Evolutionary conservation across 805 yeast genomes (phyloP), one percentile per base, ranked within the genome.

Genomic region (Kodamaea leandrae): DNA sequence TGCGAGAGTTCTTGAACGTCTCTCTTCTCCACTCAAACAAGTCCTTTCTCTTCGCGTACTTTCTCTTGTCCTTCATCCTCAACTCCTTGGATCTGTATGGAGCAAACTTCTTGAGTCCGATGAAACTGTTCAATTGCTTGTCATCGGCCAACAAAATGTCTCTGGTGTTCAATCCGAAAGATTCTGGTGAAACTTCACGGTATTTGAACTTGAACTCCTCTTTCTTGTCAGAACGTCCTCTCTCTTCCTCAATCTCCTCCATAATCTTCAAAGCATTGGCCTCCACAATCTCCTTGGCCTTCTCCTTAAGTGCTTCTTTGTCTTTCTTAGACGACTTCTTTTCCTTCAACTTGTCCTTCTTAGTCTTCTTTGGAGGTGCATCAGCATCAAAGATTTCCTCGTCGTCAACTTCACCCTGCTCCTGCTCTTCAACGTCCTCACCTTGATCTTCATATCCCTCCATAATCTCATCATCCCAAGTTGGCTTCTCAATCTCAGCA

Each of bases 71-170:
- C 57, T 83, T 87, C 50, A 71, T 64, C 48, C 80, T 72, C 48
- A 74, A 71, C 44, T 86, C 95, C 49, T 77, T 77, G 17, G 87
- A 79, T 60, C 96, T 80, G 61, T 86, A 93, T 20, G 98, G 91
- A 0, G 98, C 97, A 50, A 93, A 80, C 62, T 90, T 90, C 70
- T 91, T 91, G 53, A 93, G 68, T 16, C 96, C 93, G 43, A 89
- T 82, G 54, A 74, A 89, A 42, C 82, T 83, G 63, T 93, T 93
- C 61, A 93, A 72, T 36, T 83, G 85, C 46, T 76, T 73, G 60
- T 93, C 99, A 55, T 86, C 91, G 10, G 99, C 99, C 44, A 87
- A 66, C 40, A 93, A 70, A 36, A 93, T 93, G 53, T 93, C 99
- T 47, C 93, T 74, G 0, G 93, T 76, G 0, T 86, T 73, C 36